Conservation (phyloP, 352 stramenopile species). For the Pythium periplocum region DNA sequence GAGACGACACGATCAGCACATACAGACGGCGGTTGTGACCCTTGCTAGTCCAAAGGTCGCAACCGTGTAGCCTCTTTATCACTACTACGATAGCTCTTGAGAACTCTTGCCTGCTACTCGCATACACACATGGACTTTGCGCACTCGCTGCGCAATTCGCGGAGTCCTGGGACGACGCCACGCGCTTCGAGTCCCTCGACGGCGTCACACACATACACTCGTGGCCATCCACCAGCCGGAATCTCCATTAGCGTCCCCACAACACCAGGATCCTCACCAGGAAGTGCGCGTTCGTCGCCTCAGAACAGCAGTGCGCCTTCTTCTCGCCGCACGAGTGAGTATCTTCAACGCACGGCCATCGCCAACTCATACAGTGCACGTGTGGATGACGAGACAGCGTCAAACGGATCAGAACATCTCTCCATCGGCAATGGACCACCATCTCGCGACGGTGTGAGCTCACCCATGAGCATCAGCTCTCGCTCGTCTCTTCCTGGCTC, state of each 20-base stretch:
- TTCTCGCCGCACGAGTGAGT: constrained; percentile 10
- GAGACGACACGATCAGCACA: too few species aligned
- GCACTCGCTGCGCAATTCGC: constrained; percentile 25
- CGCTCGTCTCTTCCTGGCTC: constrained; percentile 9
- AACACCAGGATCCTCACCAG: constrained; percentile 23
- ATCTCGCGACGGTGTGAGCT: constrained; percentile 21
- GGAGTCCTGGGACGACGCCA: constrained; percentile 19
- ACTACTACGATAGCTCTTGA: too few species aligned
- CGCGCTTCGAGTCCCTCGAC: neutral
- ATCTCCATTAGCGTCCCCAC: constrained; percentile 44
- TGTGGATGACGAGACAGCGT: constrained; percentile 56
- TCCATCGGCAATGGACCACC: constrained; percentile 16
- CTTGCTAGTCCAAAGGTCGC: too few species aligned
- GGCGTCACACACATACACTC: constrained; percentile 11
- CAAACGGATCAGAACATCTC: constrained; percentile 48
- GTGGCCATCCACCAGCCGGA: constrained; percentile 9
- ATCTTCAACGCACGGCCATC: constrained; percentile 59
- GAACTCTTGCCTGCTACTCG: neutral
- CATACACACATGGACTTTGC: constrained; percentile 23
- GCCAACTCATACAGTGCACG: constrained; percentile 41
- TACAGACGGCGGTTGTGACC: too few species aligned
- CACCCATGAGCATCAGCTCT: constrained; percentile 28
- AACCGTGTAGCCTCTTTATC: too few species aligned
- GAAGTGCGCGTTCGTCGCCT: constrained; percentile 10
- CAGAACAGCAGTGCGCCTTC: constrained; percentile 14